These are phyloP conservation scores for Aegilops speltoides DNA, from an alignment of 176 grass and related monocot genomes.

Conservation along the genomic window DNA sequence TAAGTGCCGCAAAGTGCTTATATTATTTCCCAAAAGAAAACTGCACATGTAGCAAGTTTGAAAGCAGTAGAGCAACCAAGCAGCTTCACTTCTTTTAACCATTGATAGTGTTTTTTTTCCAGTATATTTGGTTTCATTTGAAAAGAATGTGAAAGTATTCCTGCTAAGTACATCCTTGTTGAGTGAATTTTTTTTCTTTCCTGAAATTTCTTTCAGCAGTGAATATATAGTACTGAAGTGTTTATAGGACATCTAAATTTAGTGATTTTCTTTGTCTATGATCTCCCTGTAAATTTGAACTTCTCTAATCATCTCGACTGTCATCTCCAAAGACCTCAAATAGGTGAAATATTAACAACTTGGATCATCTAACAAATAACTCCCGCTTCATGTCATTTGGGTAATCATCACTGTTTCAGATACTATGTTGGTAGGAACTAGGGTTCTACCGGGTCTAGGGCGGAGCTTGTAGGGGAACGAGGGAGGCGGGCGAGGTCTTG, in stretches of 20 bases:
- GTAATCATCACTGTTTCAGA: constrained; percentile 9
- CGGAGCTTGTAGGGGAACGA: too few relatives aligned
- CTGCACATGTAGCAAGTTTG: not conserved
- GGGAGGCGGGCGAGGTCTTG: too few relatives aligned
- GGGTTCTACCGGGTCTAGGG: too few relatives aligned
- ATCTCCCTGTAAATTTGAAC: constrained; percentile 8
- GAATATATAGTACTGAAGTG: constrained; percentile 13
- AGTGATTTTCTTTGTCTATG: constrained; percentile 11
- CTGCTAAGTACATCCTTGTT: not conserved
- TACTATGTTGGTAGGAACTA: not conserved
- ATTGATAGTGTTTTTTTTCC: not conserved
- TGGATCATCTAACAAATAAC: constrained; percentile 3
- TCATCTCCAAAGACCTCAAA: constrained; percentile 22
- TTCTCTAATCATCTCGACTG: constrained; percentile 10
- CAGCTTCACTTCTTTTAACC: constrained; percentile 7
- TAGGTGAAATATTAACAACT: constrained; percentile 1
- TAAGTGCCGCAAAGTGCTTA: not conserved
- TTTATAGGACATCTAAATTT: constrained; percentile 22
- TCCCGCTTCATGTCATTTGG: constrained; percentile 17
- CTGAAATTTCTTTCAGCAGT: constrained; percentile 6
- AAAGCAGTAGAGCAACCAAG: not conserved
- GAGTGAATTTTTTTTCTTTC: constrained; percentile 11
- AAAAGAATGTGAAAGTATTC: not conserved
- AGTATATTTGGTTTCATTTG: constrained; percentile 12
- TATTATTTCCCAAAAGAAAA: constrained; percentile 13